phyloP scores from a whole-genome alignment of 371 early-diverging fungal species.

The Rhizopus delemar region DNA sequence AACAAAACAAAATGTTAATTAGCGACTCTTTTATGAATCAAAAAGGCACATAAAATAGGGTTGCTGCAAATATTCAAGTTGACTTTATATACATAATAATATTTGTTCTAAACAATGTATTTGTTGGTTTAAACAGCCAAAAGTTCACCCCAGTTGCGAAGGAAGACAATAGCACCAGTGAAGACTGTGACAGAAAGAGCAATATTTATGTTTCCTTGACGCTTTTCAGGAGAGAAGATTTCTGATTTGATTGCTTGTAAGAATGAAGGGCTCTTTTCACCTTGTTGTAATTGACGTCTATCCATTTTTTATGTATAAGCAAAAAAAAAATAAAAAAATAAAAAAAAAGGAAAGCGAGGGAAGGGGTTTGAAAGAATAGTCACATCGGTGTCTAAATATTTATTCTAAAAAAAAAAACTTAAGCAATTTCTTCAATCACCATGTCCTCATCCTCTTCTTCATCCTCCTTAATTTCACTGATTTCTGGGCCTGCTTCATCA shows the following conservation, averaged over 20 bases:
- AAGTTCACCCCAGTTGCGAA: conserved; percentile 63
- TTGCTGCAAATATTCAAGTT: too few relatives aligned
- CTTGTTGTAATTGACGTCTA: conserved; percentile 40
- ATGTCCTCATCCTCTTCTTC: conserved; percentile 57
- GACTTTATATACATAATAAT: background rate
- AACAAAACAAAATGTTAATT: too few relatives aligned
- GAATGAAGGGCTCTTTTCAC: conserved; percentile 30
- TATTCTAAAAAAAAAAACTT: conserved; percentile 6
- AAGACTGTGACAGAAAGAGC: conserved; percentile 63
- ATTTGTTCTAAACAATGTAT: too few relatives aligned
- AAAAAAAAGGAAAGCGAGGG: conserved; percentile 3
- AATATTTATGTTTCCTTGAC: conserved; percentile 60
- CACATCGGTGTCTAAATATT: background rate
- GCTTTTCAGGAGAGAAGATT: conserved; percentile 53
- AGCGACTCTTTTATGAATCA: too few relatives aligned
- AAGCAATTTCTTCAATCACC: conserved; percentile 59
- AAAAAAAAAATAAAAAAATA: conserved; percentile 10
- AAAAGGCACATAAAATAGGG: too few relatives aligned
- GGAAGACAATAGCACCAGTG: conserved; percentile 61
- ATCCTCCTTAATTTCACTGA: conserved; percentile 28
- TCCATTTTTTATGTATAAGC: conserved; percentile 18
- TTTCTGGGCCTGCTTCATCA: conserved; percentile 66
- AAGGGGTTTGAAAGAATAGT: conserved; percentile 6
- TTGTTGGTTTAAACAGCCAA: conserved; percentile 55
- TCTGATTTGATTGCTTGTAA: conserved; percentile 47